These are phyloP conservation scores for Trichoderma endophyticum DNA, from an alignment of 2,329 filamentous ascomycete genomes.

Conservation along the genomic window DNA sequence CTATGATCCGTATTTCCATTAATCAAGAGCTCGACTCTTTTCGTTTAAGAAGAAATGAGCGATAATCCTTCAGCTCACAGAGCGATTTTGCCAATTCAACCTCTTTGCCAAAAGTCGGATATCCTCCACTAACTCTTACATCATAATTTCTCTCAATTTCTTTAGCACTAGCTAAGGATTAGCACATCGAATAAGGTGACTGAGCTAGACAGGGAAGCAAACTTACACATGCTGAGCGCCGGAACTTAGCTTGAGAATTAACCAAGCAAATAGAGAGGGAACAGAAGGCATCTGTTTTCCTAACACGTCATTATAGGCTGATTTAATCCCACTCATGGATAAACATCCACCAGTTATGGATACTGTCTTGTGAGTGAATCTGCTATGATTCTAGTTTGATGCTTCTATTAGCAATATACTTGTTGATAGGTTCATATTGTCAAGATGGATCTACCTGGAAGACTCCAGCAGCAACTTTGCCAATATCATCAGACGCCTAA, in stretches of 20 bases:
- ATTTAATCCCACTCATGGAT: not conserved
- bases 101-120: slow-evolving; percentile 3
- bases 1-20: not conserved
- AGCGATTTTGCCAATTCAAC: not conserved
- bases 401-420: not conserved
- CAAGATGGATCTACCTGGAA: not conserved
- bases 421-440: not conserved
- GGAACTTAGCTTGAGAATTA: slow-evolving; percentile 1
- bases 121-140: not conserved
- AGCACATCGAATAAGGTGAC: not conserved
- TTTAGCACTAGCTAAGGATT: not conserved
- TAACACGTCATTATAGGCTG: not conserved
- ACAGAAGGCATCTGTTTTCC: slow-evolving; percentile 11
- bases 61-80: not conserved
- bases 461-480: slow-evolving; percentile 1
- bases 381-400: not conserved
- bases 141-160: slow-evolving; percentile 3
- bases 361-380: slow-evolving; percentile 1
- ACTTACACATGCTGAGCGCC: slow-evolving; percentile 16
- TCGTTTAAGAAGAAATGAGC: not conserved
- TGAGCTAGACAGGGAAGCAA: not conserved
- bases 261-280: not conserved
- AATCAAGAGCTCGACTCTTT: not conserved
- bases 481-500: slow-evolving; percentile 5
- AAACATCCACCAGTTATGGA: not conserved